Evolutionary conservation across 129 eudicot species (phyloP).

Genomic region (Chrysanthemum seticuspe): DNA sequence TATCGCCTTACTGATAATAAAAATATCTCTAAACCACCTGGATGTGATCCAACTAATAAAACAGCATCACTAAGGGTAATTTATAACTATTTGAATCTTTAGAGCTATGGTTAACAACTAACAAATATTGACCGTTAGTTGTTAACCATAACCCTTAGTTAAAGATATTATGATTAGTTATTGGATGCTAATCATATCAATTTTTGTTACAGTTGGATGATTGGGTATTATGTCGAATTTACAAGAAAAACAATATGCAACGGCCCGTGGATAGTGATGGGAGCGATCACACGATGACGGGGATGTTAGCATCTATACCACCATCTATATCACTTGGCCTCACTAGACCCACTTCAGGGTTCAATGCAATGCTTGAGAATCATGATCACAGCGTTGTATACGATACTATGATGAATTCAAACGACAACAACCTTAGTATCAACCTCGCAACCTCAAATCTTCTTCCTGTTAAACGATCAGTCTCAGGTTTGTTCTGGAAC

Average conservation of each 20-base stretch:
- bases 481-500: conserved; percentile 57
- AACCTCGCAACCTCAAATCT: conserved; percentile 26
- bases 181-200: neutral
- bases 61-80: conserved; percentile 73
- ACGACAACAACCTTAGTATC: conserved; percentile 10
- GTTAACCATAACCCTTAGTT: neutral
- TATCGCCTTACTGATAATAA: conserved; percentile 73
- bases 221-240: conserved; percentile 94
- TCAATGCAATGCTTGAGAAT: conserved; percentile 46
- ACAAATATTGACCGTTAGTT: neutral
- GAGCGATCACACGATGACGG: conserved; percentile 31
- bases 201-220: conserved; percentile 63
- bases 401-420: conserved; percentile 37
- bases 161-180: neutral
- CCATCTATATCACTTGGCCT: conserved; percentile 40
- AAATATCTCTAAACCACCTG: conserved; percentile 59
- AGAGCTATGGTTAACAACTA: neutral
- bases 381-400: conserved; percentile 37
- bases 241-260: conserved; percentile 72
- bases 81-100: neutral
- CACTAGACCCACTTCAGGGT: conserved; percentile 32
- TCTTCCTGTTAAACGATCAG: conserved; percentile 43
- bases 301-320: conserved; percentile 45
- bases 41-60: conserved; percentile 53
- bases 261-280: conserved; percentile 72